Base-by-base conservation (phyloP, 495 filamentous ascomycete species). In the Penicillium nucicola region DNA sequence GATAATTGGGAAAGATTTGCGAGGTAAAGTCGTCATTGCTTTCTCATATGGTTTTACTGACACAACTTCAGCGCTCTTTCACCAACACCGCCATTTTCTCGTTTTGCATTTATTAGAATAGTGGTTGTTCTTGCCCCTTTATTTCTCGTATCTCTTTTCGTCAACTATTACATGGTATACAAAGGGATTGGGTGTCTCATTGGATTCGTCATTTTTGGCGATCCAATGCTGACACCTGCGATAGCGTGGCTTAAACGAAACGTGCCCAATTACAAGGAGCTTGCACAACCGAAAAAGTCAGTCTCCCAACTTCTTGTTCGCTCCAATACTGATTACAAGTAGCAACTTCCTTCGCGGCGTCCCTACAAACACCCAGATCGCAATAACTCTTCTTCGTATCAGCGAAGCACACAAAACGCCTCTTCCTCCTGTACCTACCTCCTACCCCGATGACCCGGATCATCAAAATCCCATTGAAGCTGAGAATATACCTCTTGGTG, bases 351-450 rank as follows among this genome's bases (percentile, higher is more conserved):
- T 91, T 51, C 85, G 85, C 56, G 85, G 84, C 23, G 81, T 88
- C 18, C 87, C 87, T 0, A 90, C 87, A 7, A 89, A 90, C 61
- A 86, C 84, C 23, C 87, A 90, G 52, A 71, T 91, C 20, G 85
- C 87, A 0, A 66, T 91, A 37, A 91, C 87, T 8, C 75, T 90
- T 14, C 83, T 91, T 18, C 84, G 87, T 30, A 79, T 89, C 45
- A 85, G 87, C 33, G 88, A 90, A 66, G 84, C 79, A 11, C 87
- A 88, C 68, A 82, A 85, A 55, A 82, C 85, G 3, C 87, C 87
- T 0, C 69, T 90, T 1, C 87, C 87, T 2, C 86, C 87, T 15
- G 84, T 86, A 2, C 86, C 87, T 0, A 69, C 70, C 11, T 69
- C 75, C 33, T 62, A 45, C 42, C 64, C 32, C 28, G 39, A 38